These are phyloP conservation scores for Vigna nakashimae DNA, from an alignment of 306 rosid species.

Conservation along the genomic window DNA sequence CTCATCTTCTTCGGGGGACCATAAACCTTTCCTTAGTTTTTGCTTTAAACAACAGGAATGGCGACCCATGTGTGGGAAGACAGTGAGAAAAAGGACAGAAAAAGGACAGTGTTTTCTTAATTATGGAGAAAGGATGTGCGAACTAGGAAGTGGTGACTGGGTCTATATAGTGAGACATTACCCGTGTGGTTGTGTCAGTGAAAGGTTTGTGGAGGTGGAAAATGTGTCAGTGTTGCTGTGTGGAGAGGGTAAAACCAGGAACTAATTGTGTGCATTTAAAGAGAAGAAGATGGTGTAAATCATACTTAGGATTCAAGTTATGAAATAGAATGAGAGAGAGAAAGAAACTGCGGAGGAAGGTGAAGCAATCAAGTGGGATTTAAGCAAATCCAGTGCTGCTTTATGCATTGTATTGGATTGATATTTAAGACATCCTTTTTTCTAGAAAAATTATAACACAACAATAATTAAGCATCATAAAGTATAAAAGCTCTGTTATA, in stretches of 20 bases:
- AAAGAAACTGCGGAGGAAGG: constrained; percentile 55
- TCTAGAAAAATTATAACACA: neutral
- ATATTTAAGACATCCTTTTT: constrained; percentile 66
- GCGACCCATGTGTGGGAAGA: constrained; percentile 70
- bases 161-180: constrained; percentile 31
- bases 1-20: constrained; percentile 99
- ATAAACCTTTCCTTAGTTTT: constrained; percentile 86
- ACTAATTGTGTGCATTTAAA: constrained; percentile 60
- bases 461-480: neutral
- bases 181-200: constrained; percentile 42
- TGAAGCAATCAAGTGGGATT: constrained; percentile 91
- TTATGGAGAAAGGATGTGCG: constrained; percentile 36
- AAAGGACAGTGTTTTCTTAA: constrained; percentile 42
- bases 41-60: constrained; percentile 87
- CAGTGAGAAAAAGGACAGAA: constrained; percentile 1
- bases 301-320: constrained; percentile 86
- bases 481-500: neutral
- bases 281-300: constrained; percentile 48
- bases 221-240: constrained; percentile 40
- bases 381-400: constrained; percentile 82
- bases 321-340: constrained; percentile 27
- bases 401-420: constrained; percentile 71
- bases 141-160: constrained; percentile 11
- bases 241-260: constrained; percentile 34
- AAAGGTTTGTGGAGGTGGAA: constrained; percentile 23